phyloP scores from a whole-genome alignment of 192 early-diverging fungal species.

The Diversispora eburnea region DNA sequence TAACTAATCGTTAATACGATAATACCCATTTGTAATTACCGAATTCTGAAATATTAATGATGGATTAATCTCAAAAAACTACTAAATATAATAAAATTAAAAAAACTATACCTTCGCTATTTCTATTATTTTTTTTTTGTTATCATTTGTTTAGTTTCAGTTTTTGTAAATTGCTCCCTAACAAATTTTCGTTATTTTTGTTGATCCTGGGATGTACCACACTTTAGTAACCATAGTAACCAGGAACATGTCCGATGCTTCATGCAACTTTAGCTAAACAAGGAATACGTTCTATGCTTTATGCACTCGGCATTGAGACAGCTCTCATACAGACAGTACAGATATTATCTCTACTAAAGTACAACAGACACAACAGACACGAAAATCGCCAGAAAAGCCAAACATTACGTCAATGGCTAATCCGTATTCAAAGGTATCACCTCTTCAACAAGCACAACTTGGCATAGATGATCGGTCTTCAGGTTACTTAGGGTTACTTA shows the following conservation, averaged over 20 bases:
- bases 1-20: background rate
- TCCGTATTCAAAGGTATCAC: background rate
- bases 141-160: too few relatives aligned
- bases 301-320: too few relatives aligned
- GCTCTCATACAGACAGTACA: too few relatives aligned
- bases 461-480: slow-evolving; percentile 13
- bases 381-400: background rate
- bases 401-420: background rate
- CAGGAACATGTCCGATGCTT: too few relatives aligned
- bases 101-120: slow-evolving; percentile 6
- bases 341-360: background rate
- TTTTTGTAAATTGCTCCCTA: too few relatives aligned
- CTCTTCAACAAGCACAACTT: slow-evolving; percentile 1
- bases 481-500: background rate
- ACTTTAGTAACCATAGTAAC: too few relatives aligned
- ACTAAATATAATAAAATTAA: background rate
- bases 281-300: too few relatives aligned
- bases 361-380: slow-evolving; percentile 11
- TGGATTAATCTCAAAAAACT: background rate
- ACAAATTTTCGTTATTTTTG: too few relatives aligned
- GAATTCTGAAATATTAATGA: background rate
- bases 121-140: background rate
- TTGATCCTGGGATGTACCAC: too few relatives aligned
- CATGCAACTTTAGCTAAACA: too few relatives aligned
- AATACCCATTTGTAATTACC: slow-evolving; percentile 1